Conservation (phyloP, 768 basidiomycete species). For the Gloeopeniophorella convolvens region DNA sequence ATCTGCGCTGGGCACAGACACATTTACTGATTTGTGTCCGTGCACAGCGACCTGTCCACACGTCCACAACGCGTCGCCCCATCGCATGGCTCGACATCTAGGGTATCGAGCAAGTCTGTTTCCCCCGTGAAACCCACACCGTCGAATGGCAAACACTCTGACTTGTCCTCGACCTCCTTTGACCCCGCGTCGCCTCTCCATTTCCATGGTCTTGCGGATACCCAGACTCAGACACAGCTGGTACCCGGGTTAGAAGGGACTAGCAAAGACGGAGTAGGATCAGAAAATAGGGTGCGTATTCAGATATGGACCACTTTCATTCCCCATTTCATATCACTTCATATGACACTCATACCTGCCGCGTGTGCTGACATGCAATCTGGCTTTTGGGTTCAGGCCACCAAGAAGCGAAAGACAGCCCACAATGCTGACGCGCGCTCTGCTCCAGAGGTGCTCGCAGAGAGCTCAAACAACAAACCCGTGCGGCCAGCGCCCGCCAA, state of each 20-base stretch:
- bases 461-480: not conserved
- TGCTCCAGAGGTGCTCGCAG: not conserved
- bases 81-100: not conserved
- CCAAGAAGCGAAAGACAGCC: slow-evolving; percentile 7
- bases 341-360: not conserved
- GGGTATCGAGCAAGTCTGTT: slow-evolving; percentile 7
- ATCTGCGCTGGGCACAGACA: not conserved
- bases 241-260: slow-evolving; percentile 22
- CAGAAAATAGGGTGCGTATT: slow-evolving; percentile 7
- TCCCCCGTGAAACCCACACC: slow-evolving; percentile 15
- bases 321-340: not conserved
- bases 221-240: slow-evolving; percentile 47
- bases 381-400: not conserved
- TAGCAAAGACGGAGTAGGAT: not conserved
- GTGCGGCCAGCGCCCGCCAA: no score
- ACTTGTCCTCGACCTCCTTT: slow-evolving; percentile 23
- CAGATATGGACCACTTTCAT: not conserved
- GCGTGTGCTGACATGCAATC: slow-evolving; percentile 2
- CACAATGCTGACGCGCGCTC: not conserved
- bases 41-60: slow-evolving; percentile 4
- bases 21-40: not conserved
- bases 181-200: slow-evolving; percentile 42
- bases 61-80: not conserved
- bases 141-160: slow-evolving; percentile 15
- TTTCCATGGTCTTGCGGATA: slow-evolving; percentile 49